Evolutionary conservation across 2,329 filamentous ascomycete genomes (phyloP).

Genomic region (Lasiodiplodia theobromae): DNA sequence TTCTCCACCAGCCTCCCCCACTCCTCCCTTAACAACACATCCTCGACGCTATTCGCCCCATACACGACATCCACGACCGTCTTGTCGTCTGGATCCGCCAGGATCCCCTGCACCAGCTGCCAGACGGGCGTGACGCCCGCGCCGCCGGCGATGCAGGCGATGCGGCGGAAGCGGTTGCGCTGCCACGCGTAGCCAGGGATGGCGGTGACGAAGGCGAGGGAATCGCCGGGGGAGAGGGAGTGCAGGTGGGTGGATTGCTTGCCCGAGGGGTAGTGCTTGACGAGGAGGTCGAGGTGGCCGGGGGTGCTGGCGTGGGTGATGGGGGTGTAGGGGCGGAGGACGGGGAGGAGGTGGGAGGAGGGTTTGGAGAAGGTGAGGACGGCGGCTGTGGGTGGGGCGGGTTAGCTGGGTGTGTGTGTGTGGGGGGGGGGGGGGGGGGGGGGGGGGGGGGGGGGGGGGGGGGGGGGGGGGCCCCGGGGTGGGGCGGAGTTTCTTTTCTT

Average conservation of each 20-base stretch:
- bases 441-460: no score
- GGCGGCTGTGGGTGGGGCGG: constrained; percentile 50
- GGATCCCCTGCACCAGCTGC: constrained; percentile 68
- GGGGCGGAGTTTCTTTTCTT: not conserved
- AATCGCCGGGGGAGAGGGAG: constrained; percentile 67
- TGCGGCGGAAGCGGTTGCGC: constrained; percentile 75
- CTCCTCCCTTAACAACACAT: constrained; percentile 66
- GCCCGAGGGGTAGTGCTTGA: constrained; percentile 73
- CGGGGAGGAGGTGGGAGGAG: constrained; percentile 63
- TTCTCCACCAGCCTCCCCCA: constrained; percentile 59
- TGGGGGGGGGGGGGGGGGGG: no score
- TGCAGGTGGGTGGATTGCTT: constrained; percentile 72
- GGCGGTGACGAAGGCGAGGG: constrained; percentile 63
- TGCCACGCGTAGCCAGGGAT: constrained; percentile 63
- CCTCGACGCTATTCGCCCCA: constrained; percentile 69
- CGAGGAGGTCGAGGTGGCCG: constrained; percentile 68
- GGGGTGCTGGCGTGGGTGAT: constrained; percentile 61
- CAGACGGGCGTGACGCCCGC: constrained; percentile 76
- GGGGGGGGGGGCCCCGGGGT: no score
- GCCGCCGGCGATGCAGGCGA: constrained; percentile 74
- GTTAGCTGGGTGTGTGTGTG: no score
- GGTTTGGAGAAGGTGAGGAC: constrained; percentile 69
- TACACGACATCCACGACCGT: constrained; percentile 71
- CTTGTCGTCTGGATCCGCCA: constrained; percentile 66
- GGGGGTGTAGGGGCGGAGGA: constrained; percentile 72